Percentiles rank a stretch among this genome's conserved stretches.
phyloP scores from a whole-genome alignment of 192 early-diverging fungal species.

The Coemansia sp. region DNA sequence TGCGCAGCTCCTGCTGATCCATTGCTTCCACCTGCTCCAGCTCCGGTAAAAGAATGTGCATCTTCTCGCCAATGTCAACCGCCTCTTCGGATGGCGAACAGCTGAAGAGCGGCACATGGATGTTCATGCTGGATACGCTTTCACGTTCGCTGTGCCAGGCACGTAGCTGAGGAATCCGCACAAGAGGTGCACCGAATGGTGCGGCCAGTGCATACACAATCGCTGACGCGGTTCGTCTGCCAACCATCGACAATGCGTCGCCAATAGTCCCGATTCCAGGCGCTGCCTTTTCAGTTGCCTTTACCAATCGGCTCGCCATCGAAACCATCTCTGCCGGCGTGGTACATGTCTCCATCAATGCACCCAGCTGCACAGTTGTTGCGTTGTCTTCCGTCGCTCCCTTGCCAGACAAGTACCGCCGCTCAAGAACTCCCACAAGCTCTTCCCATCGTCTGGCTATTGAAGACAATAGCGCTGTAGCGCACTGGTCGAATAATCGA shows the following conservation, averaged over 20 bases:
- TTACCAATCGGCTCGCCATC: background rate
- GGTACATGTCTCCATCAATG: constrained; percentile 28
- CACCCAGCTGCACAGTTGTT: constrained; percentile 4
- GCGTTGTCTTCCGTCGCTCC: background rate
- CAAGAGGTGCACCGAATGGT: constrained; percentile 27
- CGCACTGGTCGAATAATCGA: constrained; percentile 17
- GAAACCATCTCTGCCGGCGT: constrained; percentile 21
- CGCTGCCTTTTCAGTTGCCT: background rate
- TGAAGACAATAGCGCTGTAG: constrained; percentile 15
- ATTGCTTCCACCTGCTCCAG: constrained; percentile 46
- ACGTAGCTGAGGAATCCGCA: constrained; percentile 15
- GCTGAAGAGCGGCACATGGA: constrained; percentile 39
- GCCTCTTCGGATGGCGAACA: constrained; percentile 50
- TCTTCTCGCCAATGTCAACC: constrained; percentile 50
- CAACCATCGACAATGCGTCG: background rate
- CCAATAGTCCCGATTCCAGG: background rate
- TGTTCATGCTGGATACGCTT: constrained; percentile 43
- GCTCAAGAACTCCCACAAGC: constrained; percentile 1
- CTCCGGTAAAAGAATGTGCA: constrained; percentile 50
- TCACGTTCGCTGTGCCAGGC: constrained; percentile 27
- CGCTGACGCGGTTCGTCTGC: constrained; percentile 5
- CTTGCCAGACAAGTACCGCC: background rate
- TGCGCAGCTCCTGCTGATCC: constrained; percentile 29
- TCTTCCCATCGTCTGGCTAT: constrained; percentile 18
- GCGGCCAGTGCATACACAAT: constrained; percentile 27